These are phyloP conservation scores for Aspergillus brunneoviolaceus DNA, from an alignment of 2,329 filamentous ascomycete genomes.

Conservation along the genomic window DNA sequence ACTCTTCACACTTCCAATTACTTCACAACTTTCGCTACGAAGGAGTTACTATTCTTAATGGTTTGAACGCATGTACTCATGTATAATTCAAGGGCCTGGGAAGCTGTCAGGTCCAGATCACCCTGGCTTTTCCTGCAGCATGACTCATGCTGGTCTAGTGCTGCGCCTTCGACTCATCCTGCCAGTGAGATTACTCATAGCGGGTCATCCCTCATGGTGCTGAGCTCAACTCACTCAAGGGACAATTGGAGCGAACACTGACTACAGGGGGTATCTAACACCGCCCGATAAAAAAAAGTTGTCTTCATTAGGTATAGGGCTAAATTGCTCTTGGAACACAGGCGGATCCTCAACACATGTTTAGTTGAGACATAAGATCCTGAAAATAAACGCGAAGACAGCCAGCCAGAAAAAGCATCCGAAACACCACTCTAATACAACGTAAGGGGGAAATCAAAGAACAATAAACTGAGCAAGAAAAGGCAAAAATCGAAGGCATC, in stretches of 20 bases:
- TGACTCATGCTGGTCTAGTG: conserved; percentile 11
- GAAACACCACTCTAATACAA: background rate
- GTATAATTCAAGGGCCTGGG: background rate
- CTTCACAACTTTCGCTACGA: background rate
- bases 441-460: background rate
- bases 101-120: background rate
- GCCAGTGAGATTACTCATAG: conserved; percentile 7
- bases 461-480: background rate
- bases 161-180: conserved; percentile 7
- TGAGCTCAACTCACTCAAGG: conserved; percentile 1
- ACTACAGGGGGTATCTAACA: background rate
- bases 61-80: background rate
- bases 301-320: background rate
- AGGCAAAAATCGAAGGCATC: background rate
- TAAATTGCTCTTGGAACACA: background rate
- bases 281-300: background rate
- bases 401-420: background rate
- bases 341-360: background rate
- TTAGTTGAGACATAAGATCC: background rate
- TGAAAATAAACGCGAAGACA: background rate
- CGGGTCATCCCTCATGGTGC: conserved; percentile 7
- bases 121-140: background rate
- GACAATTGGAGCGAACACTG: background rate
- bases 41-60: background rate
- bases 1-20: background rate